Conservation (phyloP, 176 grass and related monocot genomes). For the Chloris gayana region DNA sequence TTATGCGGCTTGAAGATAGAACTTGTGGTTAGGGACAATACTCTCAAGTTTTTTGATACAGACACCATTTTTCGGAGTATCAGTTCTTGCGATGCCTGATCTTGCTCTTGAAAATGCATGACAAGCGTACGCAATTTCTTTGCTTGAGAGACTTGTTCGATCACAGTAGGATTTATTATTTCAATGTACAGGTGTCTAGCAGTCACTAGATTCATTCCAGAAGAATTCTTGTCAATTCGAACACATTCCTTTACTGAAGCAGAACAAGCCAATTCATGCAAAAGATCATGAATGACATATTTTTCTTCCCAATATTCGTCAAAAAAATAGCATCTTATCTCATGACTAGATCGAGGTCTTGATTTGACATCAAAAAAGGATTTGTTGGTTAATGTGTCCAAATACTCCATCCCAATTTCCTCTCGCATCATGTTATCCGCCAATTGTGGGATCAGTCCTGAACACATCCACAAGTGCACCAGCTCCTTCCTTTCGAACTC, state of each 20-base stretch:
- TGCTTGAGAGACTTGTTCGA: constrained; percentile 35
- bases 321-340: background rate
- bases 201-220: background rate
- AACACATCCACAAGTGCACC: constrained; percentile 46
- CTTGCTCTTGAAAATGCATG: constrained; percentile 40
- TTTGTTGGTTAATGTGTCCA: constrained; percentile 36
- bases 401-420: constrained; percentile 36
- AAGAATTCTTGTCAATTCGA: constrained; percentile 3
- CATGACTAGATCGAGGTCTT: background rate
- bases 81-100: constrained; percentile 14
- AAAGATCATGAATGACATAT: constrained; percentile 47
- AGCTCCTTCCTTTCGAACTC: constrained; percentile 45
- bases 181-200: constrained; percentile 24
- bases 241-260: constrained; percentile 50
- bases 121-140: constrained; percentile 48
- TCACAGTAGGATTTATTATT: background rate
- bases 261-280: constrained; percentile 43
- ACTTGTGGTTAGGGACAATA: constrained; percentile 39
- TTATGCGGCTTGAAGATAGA: constrained; percentile 28
- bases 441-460: constrained; percentile 23
- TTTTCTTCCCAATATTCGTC: constrained; percentile 9
- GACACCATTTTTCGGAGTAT: constrained; percentile 8
- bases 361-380: constrained; percentile 53
- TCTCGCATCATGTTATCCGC: background rate
- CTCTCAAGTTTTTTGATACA: constrained; percentile 23